Base-by-base conservation (phyloP, 805 yeast species). In the Monosporozyma siamensis region DNA sequence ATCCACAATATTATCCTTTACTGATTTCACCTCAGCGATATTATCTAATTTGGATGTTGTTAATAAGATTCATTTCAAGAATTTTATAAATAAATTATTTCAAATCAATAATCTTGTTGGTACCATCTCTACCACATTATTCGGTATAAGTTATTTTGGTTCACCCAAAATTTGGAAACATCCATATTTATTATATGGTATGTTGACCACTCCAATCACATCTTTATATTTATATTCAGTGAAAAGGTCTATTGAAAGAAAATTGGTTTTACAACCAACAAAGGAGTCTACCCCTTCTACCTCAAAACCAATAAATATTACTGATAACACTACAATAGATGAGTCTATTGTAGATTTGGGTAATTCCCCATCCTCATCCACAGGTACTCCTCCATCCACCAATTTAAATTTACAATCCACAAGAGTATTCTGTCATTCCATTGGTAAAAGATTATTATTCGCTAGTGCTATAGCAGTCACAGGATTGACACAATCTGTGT, bases 141-240 rank as follows among this genome's bases (percentile, higher is more conserved):
- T 82, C 50, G 63, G 68, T 25, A 49, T 71, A 48, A 80, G 82
- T n/a, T 82, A 70, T 55, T 64, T 64, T 39, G 68, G 70, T 39
- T 77, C 87, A 1, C 77, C 84, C 17, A 50, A 60, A 4, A 56
- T 65, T 29, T 78, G 71, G 43, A 75, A 75, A 59, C 94, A 83
- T 61, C 92, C 92, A 17, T 83, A 82, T 57, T 69, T 83, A 54
- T 54, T 83, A 11, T 83, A 83, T 57, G 82, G 38, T 70, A 80
- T 55, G 44, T 41, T 48, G 24, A 48, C 47, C 1, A 47, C 54
- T 11, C 61, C 61, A 7, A 30, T 49, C 56, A 6, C 47, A 51
- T 10, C 24, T 44, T 3, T 56, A 51, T 27, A 42, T 52, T 6
- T 46, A 47, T 44, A n/a, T 37, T 12, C 15, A 40, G 9, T 18